Conservation (phyloP, 768 basidiomycete species). For the Pleurotus djamor region DNA sequence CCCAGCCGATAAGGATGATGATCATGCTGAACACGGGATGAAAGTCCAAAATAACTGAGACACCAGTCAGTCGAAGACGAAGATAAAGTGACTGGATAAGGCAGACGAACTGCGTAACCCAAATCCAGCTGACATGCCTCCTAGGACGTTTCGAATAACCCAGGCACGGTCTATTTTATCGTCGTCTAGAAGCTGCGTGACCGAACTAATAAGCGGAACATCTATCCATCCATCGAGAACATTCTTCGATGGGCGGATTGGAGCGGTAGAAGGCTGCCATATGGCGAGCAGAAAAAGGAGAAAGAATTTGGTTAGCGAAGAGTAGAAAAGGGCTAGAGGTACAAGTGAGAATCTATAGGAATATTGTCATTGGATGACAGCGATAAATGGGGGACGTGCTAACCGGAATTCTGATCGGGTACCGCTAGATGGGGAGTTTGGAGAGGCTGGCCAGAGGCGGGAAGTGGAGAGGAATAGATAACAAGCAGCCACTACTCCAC, state of each 20-base stretch:
- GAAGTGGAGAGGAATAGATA: constrained; percentile 45
- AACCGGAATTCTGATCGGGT: constrained; percentile 66
- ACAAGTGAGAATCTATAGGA: constrained; percentile 62
- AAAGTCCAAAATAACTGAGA: constrained; percentile 71
- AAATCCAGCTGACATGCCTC: constrained; percentile 87
- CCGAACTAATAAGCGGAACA: constrained; percentile 31
- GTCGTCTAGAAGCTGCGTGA: constrained; percentile 63
- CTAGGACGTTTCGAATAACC: constrained; percentile 80
- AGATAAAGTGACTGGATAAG: background rate
- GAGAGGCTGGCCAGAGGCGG: constrained; percentile 13
- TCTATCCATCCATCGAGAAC: constrained; percentile 13
- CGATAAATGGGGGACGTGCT: constrained; percentile 4
- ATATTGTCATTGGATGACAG: background rate
- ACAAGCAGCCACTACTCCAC: constrained; percentile 59
- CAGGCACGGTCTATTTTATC: constrained; percentile 79
- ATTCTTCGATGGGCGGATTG: background rate
- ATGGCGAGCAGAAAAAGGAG: constrained; percentile 80
- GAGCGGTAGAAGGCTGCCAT: constrained; percentile 55
- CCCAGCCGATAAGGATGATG: constrained; percentile 78
- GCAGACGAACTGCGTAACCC: constrained; percentile 65
- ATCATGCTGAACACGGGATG: constrained; percentile 72
- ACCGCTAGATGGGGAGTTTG: constrained; percentile 32
- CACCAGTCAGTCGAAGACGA: background rate
- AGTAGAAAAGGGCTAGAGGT: constrained; percentile 79
- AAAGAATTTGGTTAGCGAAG: constrained; percentile 82